phyloP scores from a whole-genome alignment of 768 basidiomycete genomes.

The Mycena filopes region DNA sequence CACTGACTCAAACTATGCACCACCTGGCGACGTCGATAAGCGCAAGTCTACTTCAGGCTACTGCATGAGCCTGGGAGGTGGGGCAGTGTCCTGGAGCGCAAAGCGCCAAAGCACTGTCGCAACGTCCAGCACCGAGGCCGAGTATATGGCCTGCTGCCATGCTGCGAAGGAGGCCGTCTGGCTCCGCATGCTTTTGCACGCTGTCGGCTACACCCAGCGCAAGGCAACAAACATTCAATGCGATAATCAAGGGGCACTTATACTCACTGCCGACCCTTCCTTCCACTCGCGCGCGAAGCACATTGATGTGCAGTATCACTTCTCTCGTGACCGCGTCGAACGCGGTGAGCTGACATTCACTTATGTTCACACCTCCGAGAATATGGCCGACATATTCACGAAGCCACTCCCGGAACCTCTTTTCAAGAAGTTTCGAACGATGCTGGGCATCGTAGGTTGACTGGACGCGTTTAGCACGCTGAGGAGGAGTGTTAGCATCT shows the following conservation, averaged over 20 bases:
- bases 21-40: neutral
- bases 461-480: conserved; percentile 18
- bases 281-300: conserved; percentile 46
- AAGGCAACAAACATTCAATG: conserved; percentile 23
- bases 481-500: conserved; percentile 6
- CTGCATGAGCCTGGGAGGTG: conserved; percentile 3
- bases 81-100: conserved; percentile 20
- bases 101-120: conserved; percentile 39
- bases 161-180: conserved; percentile 37
- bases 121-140: conserved; percentile 31
- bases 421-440: conserved; percentile 12
- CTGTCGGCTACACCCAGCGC: neutral
- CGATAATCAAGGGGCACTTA: conserved; percentile 43
- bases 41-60: conserved; percentile 11
- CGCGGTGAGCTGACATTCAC: conserved; percentile 35
- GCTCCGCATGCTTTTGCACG: conserved; percentile 18
- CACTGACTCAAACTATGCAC: conserved; percentile 16
- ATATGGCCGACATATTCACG: conserved; percentile 50
- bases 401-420: conserved; percentile 39
- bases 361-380: conserved; percentile 41
- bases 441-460: conserved; percentile 19
- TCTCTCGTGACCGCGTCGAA: conserved; percentile 42
- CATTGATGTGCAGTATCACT: conserved; percentile 45
- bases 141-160: conserved; percentile 41
- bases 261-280: conserved; percentile 36